phyloP scores from a whole-genome alignment of 164 flowering plant genomes.

The Magnolia kwangsiensis region DNA sequence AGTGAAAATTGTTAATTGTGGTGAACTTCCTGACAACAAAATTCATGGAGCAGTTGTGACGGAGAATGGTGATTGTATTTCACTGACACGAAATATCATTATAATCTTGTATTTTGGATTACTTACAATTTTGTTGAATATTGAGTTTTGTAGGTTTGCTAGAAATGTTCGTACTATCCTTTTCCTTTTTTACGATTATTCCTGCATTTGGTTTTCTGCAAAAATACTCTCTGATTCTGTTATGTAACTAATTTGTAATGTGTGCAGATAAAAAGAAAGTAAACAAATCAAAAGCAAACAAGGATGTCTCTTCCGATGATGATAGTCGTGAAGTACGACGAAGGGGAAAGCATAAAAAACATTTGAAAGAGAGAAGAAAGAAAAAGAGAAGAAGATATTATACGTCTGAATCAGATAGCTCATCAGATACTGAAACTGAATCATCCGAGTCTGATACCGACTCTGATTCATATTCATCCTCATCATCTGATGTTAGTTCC shows the following conservation, averaged over 20 bases:
- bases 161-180: neutral
- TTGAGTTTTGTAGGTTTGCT: neutral
- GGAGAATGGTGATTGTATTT: conserved; percentile 14
- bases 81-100: neutral
- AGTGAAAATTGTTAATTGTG: conserved; percentile 82
- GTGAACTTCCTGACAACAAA: conserved; percentile 61
- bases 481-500: conserved; percentile 67
- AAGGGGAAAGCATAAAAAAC: conserved; percentile 72
- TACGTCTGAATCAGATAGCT: conserved; percentile 77
- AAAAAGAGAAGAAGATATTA: conserved; percentile 68
- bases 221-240: neutral
- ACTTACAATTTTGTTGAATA: neutral
- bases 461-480: conserved; percentile 52
- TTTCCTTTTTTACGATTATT: neutral
- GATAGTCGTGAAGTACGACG: conserved; percentile 44
- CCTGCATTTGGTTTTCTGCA: neutral
- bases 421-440: conserved; percentile 73
- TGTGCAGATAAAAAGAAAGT: conserved; percentile 59
- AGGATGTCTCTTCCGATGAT: conserved; percentile 47
- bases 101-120: neutral
- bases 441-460: conserved; percentile 64
- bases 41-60: conserved; percentile 3
- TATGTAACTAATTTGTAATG: neutral
- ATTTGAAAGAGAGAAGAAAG: conserved; percentile 55
- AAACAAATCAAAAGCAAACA: conserved; percentile 43